phyloP scores from a whole-genome alignment of 202 grass and related monocot genomes.

The Saccharum hybrid region DNA sequence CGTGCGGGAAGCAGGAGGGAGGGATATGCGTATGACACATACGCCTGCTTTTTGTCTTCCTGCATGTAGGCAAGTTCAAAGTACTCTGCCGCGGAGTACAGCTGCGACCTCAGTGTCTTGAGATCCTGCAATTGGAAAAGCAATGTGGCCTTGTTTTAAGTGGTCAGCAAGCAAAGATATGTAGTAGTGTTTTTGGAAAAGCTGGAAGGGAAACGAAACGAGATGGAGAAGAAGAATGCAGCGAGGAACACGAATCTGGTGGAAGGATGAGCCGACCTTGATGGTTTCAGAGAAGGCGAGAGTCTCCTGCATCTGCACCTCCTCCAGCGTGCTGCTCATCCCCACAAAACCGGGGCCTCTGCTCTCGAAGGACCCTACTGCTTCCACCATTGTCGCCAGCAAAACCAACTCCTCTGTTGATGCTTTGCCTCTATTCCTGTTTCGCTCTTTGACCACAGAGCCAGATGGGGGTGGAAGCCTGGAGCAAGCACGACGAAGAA shows the following conservation, averaged over 20 bases:
- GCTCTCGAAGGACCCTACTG: constrained; percentile 23
- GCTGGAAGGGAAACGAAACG: neutral
- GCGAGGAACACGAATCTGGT: neutral
- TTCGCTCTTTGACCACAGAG: constrained; percentile 16
- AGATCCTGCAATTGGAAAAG: constrained; percentile 65
- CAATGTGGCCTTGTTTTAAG: neutral
- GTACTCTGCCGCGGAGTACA: constrained; percentile 95
- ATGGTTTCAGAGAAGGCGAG: constrained; percentile 82
- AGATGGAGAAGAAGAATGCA: neutral
- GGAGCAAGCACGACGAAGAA: neutral
- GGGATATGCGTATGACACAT: constrained; percentile 20
- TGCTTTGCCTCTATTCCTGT: neutral
- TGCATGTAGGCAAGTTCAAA: constrained; percentile 79
- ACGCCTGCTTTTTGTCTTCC: constrained; percentile 70
- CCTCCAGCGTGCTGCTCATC: constrained; percentile 56
- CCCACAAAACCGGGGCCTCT: constrained; percentile 23
- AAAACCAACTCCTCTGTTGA: neutral
- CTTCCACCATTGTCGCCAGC: constrained; percentile 45
- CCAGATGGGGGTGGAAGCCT: neutral
- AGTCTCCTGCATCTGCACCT: constrained; percentile 65
- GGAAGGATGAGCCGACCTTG: constrained; percentile 49
- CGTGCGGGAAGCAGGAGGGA: neutral
- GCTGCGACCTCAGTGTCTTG: constrained; percentile 76
- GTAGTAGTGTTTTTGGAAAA: neutral
- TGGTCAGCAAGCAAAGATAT: neutral